Evolutionary conservation across 1,139 yeast species (phyloP), one percentile per base, ranked within the genome.

Genomic region (Zygoascus meyerae): DNA sequence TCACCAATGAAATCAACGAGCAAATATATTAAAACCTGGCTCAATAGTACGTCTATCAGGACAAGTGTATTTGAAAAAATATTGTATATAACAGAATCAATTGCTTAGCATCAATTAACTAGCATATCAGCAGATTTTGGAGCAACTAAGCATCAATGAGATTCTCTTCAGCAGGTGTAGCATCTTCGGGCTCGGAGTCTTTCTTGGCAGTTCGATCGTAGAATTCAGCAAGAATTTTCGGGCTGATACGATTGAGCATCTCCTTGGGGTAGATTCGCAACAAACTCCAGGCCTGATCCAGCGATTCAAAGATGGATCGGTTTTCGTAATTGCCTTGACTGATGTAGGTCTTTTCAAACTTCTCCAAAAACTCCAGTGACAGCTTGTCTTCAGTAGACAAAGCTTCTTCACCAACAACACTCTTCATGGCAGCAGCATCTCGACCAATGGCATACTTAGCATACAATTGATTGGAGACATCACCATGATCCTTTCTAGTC

Each of bases 371-470:
- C 73, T 92, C 99, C 64, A 92, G 78, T 1, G 98, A 92, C 57
- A 92, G 78, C 72, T 92, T 94, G 72, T 92, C 99, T 72, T 92
- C 99, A 57, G 87, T 86, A 33, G 97, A 89, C 63, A 92, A 77
- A 35, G 99, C 98, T 71, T 92, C 99, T 71, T 92, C 99, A 79
- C 99, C 99, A 60, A 92, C 99, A 57, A 92, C 99, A n/a, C 98
- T 96, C 74, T 92, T 92, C 99, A 92, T 92, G 60, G 98, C 97
- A 44, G 98, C 98, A 30, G 98, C 99, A 72, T 92, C 99, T 73
- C 90, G 86, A 76, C 99, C 99, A 73, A 92, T 94, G 57, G 99
- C 99, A 67, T 92, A 92, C 70, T 92, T 92, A 62, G 99, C 99
- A 67, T 92, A 92, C 65, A 92, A 78, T 75, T 92, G 99, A 74